Conservation (phyloP, 345 rosid species). For the Eucalyptus shirleyi region DNA sequence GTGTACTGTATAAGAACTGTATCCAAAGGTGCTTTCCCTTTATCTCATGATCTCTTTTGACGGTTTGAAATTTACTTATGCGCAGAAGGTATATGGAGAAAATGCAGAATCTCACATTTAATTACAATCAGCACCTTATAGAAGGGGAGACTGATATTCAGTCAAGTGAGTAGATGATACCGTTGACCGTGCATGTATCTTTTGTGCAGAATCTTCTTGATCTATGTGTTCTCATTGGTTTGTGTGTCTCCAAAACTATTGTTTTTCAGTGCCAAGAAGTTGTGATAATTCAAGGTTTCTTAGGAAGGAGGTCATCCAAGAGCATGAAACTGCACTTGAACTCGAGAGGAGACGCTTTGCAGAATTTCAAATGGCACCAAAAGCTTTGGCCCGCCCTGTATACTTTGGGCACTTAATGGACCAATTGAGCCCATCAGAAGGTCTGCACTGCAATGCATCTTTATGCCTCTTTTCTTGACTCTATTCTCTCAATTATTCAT, state of each 20-base stretch:
- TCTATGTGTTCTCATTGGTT: not conserved
- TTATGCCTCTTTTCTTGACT: not conserved
- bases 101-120: slow-evolving; percentile 22
- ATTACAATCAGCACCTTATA: slow-evolving; percentile 21
- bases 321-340: slow-evolving; percentile 33
- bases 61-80: not conserved
- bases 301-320: slow-evolving; percentile 35
- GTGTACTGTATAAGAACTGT: not conserved
- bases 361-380: slow-evolving; percentile 20
- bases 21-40: not conserved
- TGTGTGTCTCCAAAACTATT: not conserved
- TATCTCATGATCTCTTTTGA: not conserved
- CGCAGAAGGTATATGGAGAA: slow-evolving; percentile 51
- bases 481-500: not conserved
- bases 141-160: slow-evolving; percentile 60
- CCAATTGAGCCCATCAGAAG: slow-evolving; percentile 36
- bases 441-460: slow-evolving; percentile 4
- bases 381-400: slow-evolving; percentile 20
- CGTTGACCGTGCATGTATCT: not conserved
- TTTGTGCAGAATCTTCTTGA: not conserved
- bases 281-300: slow-evolving; percentile 32
- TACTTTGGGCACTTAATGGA: slow-evolving; percentile 41
- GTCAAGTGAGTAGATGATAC: slow-evolving; percentile 22
- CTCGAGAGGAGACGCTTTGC: slow-evolving; percentile 28
- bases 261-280: slow-evolving; percentile 26